Conservation (phyloP, 2,329 filamentous ascomycete genomes). For the Colletotrichum sp. region DNA sequence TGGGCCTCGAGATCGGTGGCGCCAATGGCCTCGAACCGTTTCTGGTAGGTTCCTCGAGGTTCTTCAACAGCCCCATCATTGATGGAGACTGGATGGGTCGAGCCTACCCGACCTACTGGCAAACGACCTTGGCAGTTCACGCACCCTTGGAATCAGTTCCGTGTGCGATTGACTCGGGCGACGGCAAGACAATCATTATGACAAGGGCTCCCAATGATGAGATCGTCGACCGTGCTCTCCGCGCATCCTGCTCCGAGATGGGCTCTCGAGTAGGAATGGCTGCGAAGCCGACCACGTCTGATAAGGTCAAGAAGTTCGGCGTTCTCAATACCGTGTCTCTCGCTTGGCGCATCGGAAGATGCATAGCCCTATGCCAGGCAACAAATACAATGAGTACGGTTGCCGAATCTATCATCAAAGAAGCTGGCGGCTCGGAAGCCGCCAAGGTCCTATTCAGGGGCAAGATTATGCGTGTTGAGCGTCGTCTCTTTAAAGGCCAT, state of each 20-base stretch:
- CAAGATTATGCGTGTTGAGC: conserved; percentile 61
- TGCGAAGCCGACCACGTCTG: conserved; percentile 9
- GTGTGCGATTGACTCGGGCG: conserved; percentile 47
- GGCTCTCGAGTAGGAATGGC: conserved; percentile 17
- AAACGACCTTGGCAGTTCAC: conserved; percentile 52
- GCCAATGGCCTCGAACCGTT: conserved; percentile 66
- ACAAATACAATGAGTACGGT: conserved; percentile 55
- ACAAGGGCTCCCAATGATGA: conserved; percentile 40
- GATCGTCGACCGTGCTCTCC: conserved; percentile 33
- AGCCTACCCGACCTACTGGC: conserved; percentile 59
- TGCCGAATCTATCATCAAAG: conserved; percentile 61
- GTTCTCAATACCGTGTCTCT: conserved; percentile 18
- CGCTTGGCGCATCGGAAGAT: conserved; percentile 14
- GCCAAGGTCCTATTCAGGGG: conserved; percentile 66
- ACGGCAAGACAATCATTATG: conserved; percentile 47
- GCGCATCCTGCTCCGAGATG: conserved; percentile 45
- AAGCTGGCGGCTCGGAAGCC: conserved; percentile 56
- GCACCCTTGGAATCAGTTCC: conserved; percentile 42
- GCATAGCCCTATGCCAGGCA: background rate
- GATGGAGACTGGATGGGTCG: conserved; percentile 63
- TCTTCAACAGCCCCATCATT: conserved; percentile 55
- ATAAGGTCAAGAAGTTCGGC: conserved; percentile 24
- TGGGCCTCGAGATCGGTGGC: conserved; percentile 65
- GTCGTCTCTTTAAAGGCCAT: conserved; percentile 52
- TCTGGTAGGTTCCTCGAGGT: conserved; percentile 56